Percentiles rank a stretch among this genome's conserved stretches.
These are phyloP conservation scores for Pichia kudriavzevii DNA, from an alignment of 1,139 yeast genomes.

Conservation along the genomic window DNA sequence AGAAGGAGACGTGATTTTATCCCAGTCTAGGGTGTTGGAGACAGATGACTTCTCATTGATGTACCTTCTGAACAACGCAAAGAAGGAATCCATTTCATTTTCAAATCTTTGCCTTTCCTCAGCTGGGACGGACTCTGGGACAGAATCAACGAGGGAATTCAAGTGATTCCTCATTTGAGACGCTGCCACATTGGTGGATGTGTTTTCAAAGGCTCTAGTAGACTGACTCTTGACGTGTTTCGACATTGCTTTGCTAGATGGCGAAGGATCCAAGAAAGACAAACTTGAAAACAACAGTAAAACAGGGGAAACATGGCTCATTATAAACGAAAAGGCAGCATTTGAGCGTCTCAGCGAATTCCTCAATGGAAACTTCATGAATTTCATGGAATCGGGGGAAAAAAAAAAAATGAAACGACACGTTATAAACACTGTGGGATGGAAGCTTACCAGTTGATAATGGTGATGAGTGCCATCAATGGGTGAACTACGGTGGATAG, in stretches of 20 bases:
- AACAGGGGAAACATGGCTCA: not conserved
- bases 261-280: not conserved
- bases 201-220: constrained; percentile 87
- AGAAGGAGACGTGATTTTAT: constrained; percentile 82
- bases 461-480: not conserved
- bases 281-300: not conserved
- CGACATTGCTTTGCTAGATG: constrained; percentile 14
- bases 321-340: not conserved
- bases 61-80: constrained; percentile 88
- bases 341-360: too few relatives aligned
- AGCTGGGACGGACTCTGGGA: constrained; percentile 31
- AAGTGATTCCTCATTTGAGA: constrained; percentile 96
- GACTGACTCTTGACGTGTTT: constrained; percentile 73
- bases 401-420: too few relatives aligned
- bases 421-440: not conserved
- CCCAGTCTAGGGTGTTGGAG: constrained; percentile 87
- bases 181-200: constrained; percentile 94
- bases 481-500: too few relatives aligned
- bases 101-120: constrained; percentile 57
- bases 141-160: constrained; percentile 81
- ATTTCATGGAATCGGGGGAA: too few relatives aligned
- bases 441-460: not conserved
- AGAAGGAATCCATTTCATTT: constrained; percentile 90
- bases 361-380: too few relatives aligned
- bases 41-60: constrained; percentile 85